Evolutionary conservation across 1,284 basidiomycete species (phyloP), one percentile per base, ranked within the genome.

Genomic region (Polyporus tsugae): DNA sequence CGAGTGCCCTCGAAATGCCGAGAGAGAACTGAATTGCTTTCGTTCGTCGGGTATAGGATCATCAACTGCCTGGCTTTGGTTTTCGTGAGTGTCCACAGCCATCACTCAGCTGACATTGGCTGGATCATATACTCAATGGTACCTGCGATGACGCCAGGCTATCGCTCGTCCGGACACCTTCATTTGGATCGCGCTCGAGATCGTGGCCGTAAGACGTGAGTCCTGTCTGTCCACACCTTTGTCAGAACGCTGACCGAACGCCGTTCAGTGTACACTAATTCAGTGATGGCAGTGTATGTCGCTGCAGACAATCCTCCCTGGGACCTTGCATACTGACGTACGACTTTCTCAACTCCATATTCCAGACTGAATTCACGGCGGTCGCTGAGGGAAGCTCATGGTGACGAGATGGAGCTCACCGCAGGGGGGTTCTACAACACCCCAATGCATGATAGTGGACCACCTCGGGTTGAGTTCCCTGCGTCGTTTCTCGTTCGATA

Each of bases 131-230:
- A 15, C 22, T 52, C 6, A 49, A 4, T 25, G 46, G 10, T 25
- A 22, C 22, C 22, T 52, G 2, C 46, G 7, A 25, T 46, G 2
- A n/a, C 44, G n/a, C 11, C 57, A 64, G 63, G 63, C 63, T 22
- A 41, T 64, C 41, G 63, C 41, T 11, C 55, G 55, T 3, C 42
- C 63, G 2, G 33, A 59, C n/a, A 64, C 39, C 55, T 58, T 64
- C 22, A 44, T 64, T 13, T 64, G 63, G 63, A 64, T 64, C n/a
- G 53, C 57, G 41, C 11, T 64, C 9, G 55, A 64, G 17, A 22
- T 59, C 6, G 41, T 59, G 5, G 55, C 42, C 3, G 29, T 64
- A 6, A 19, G 55, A 11, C n/a, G 63, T 64, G 9, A 44, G 63
- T 52, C n/a, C 0, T 36, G 22, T 36, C 25, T 36, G 19, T 19